A percentile compares a stretch with the other conserved stretches of the same genome.
These are phyloP conservation scores for Nothomitra cinnamomea DNA, from an alignment of 2,329 filamentous ascomycete species.

Conservation along the genomic window DNA sequence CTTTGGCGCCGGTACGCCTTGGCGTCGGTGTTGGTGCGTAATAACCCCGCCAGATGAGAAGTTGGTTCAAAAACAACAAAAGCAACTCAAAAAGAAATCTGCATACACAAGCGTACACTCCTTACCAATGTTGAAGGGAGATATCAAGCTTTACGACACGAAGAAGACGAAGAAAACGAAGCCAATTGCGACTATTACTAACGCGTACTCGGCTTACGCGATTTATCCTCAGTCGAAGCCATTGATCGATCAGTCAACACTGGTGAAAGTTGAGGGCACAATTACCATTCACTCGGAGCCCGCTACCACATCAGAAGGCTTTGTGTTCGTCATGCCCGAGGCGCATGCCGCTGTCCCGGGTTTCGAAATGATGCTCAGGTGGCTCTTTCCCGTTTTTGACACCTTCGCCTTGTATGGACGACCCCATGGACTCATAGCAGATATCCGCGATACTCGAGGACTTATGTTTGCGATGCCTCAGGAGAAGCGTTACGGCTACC, in stretches of 20 bases:
- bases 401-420: conserved; percentile 84
- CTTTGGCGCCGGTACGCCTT: conserved; percentile 89
- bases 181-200: conserved; percentile 80
- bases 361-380: conserved; percentile 88
- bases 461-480: conserved; percentile 98
- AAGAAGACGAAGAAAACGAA: conserved; percentile 84
- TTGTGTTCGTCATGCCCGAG: conserved; percentile 97
- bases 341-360: conserved; percentile 78
- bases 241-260: conserved; percentile 81
- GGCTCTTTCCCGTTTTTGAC: conserved; percentile 86
- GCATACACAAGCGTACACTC: conserved; percentile 58
- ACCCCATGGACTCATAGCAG: conserved; percentile 70
- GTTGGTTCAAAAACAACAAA: conserved; percentile 68
- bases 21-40: conserved; percentile 94
- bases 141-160: conserved; percentile 89
- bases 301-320: conserved; percentile 68
- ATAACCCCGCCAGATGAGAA: conserved; percentile 88
- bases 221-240: conserved; percentile 92
- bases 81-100: conserved; percentile 64
- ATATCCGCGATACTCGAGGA: conserved; percentile 69
- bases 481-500: conserved; percentile 71
- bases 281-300: conserved; percentile 74
- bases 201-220: conserved; percentile 84
- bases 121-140: conserved; percentile 53
- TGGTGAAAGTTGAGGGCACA: conserved; percentile 83